A percentile compares a stretch with the other conserved stretches of the same genome.
Evolutionary conservation across 78 protist species (phyloP).

Genomic region (Isochrysis galbana): DNA sequence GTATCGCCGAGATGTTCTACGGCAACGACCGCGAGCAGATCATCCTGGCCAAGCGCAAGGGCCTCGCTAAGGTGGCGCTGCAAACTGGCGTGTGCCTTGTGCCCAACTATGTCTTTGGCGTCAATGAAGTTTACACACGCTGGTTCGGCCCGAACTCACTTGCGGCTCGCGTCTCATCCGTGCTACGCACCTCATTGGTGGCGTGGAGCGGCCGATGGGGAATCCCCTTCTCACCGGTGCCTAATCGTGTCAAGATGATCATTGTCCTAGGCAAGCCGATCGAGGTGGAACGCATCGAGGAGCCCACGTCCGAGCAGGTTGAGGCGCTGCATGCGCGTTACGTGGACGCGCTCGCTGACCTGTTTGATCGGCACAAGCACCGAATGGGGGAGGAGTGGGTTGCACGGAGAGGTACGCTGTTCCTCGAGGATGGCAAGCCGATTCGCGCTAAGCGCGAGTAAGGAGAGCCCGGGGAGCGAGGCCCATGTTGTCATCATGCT

Average conservation of each 20-base stretch:
- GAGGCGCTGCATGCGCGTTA: not conserved
- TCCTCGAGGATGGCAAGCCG: not conserved
- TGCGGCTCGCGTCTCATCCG: not conserved
- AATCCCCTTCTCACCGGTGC: not conserved
- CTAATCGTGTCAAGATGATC: not conserved
- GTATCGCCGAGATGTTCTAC: slow-evolving; percentile 7
- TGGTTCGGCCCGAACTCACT: not conserved
- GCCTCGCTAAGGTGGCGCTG: not conserved
- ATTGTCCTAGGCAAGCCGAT: not conserved
- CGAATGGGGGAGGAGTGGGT: not conserved
- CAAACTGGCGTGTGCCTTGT: not conserved
- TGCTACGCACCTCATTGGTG: not conserved
- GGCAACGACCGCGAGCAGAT: not conserved
- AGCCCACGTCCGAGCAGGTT: not conserved
- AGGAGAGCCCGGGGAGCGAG: too few species aligned
- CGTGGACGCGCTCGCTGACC: not conserved
- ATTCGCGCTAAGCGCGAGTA: not conserved
- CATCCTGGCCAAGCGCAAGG: not conserved
- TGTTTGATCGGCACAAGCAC: not conserved
- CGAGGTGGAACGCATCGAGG: not conserved
- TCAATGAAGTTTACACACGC: not conserved
- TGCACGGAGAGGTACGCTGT: not conserved
- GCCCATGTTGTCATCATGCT: too few species aligned
- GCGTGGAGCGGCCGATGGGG: not conserved
- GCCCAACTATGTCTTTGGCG: not conserved